A percentile compares a stretch with the other conserved stretches of the same genome.
Conservation (phyloP, 2,329 filamentous ascomycete species). For the Cercospora citrullina region DNA sequence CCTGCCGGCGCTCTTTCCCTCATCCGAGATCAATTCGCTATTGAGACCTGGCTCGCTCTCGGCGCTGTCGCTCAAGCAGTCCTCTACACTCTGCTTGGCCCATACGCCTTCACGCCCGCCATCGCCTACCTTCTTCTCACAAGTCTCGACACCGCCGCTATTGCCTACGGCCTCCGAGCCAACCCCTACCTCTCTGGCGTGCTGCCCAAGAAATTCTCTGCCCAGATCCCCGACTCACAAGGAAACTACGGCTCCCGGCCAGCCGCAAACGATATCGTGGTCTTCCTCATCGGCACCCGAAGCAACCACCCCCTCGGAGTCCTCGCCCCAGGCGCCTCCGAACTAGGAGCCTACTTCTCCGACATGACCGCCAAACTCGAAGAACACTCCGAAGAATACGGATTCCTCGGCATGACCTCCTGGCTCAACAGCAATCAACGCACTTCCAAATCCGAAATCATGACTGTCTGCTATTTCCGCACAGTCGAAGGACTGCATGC, state of each 20-base stretch:
- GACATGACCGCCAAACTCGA: constrained; percentile 42
- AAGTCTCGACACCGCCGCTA: constrained; percentile 39
- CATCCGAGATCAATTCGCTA: constrained; percentile 42
- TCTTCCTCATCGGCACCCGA: constrained; percentile 43
- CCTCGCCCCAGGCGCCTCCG: constrained; percentile 46
- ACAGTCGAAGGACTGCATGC: constrained; percentile 51
- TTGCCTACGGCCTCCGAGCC: constrained; percentile 37
- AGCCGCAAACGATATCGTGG: constrained; percentile 39
- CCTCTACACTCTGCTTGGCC: constrained; percentile 40
- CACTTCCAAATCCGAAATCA: constrained; percentile 43
- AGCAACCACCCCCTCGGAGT: constrained; percentile 49
- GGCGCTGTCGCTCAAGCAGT: constrained; percentile 44
- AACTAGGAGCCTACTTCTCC: constrained; percentile 27
- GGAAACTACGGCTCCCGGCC: constrained; percentile 38
- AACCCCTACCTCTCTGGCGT: constrained; percentile 44
- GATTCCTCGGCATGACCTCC: constrained; percentile 48
- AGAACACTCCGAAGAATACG: constrained; percentile 46
- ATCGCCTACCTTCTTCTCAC: constrained; percentile 39
- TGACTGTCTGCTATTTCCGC: constrained; percentile 55
- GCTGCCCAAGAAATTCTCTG: constrained; percentile 40
- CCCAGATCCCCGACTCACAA: constrained; percentile 42
- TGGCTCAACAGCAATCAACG: constrained; percentile 46
- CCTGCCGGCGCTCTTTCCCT: constrained; percentile 18
- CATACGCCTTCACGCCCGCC: constrained; percentile 41
- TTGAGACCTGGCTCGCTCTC: constrained; percentile 46